Conservation (phyloP, 441 rosid species). For the Erodium moschatum region DNA sequence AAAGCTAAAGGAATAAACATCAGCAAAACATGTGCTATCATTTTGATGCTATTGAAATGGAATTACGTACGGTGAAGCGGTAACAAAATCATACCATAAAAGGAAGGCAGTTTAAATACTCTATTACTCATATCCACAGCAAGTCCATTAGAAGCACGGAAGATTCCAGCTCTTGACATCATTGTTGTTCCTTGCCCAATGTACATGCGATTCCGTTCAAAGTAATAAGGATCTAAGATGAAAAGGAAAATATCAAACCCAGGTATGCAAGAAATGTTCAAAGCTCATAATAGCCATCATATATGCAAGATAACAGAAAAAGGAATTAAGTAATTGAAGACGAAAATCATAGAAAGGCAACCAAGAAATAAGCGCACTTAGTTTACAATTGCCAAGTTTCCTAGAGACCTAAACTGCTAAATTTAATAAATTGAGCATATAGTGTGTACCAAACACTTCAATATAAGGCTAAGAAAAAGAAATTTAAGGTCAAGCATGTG, state of each 20-base stretch:
- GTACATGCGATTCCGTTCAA: constrained; percentile 66
- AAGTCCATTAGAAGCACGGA: constrained; percentile 69
- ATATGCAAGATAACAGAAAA: background rate
- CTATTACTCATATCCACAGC: constrained; percentile 73
- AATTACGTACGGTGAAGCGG: background rate
- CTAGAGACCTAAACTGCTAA: background rate
- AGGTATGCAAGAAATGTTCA: constrained; percentile 16
- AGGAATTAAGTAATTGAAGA: background rate
- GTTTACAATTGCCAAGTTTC: background rate
- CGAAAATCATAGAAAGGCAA: background rate
- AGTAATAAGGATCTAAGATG: constrained; percentile 63
- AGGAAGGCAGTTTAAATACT: constrained; percentile 69
- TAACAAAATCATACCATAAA: constrained; percentile 44
- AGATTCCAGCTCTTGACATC: constrained; percentile 89
- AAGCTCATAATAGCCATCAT: constrained; percentile 4
- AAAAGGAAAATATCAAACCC: constrained; percentile 26
- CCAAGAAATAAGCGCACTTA: background rate
- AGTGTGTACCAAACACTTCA: background rate
- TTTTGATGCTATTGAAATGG: background rate
- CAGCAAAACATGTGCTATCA: background rate
- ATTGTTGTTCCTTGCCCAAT: constrained; percentile 78
- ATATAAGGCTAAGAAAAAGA: background rate
- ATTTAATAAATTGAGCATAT: background rate
- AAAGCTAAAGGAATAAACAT: no score
- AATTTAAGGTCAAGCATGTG: constrained; percentile 1